Percentiles rank a stretch among this genome's conserved stretches.
These are phyloP conservation scores for Chrysoporthe puriensis DNA, from an alignment of 2,329 filamentous ascomycete genomes.

Conservation along the genomic window DNA sequence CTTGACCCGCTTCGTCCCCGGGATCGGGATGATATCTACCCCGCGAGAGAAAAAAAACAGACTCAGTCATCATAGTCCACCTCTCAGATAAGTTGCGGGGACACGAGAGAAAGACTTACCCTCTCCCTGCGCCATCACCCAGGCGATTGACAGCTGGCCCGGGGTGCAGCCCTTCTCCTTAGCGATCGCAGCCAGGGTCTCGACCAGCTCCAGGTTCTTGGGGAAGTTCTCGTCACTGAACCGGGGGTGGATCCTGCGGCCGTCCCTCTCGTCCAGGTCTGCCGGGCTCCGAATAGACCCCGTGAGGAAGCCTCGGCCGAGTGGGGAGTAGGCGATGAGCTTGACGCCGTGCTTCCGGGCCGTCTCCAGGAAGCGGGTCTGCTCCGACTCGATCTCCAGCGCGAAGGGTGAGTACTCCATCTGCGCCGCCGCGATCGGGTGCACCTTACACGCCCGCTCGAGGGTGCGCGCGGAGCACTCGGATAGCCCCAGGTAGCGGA, in stretches of 20 bases:
- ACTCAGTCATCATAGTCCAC: not conserved
- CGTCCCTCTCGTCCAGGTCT: constrained; percentile 49
- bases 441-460: constrained; percentile 50
- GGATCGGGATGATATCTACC: constrained; percentile 42
- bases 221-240: constrained; percentile 53
- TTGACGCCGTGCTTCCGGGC: constrained; percentile 57
- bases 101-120: not conserved
- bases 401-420: constrained; percentile 57
- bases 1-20: constrained; percentile 40
- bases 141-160: constrained; percentile 58
- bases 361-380: constrained; percentile 52
- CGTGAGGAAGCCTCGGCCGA: constrained; percentile 58
- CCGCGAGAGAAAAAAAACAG: not conserved
- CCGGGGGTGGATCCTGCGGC: constrained; percentile 44
- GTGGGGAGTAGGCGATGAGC: constrained; percentile 58
- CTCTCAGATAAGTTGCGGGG: no score
- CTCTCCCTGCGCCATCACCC: constrained; percentile 53
- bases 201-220: constrained; percentile 46
- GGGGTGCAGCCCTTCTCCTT: constrained; percentile 45
- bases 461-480: constrained; percentile 52
- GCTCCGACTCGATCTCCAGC: constrained; percentile 59
- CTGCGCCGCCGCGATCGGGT: constrained; percentile 53
- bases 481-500: constrained; percentile 54
- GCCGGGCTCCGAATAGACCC: constrained; percentile 47
- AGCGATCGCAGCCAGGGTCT: constrained; percentile 35